Base-by-base conservation (phyloP, 805 yeast species). In the Candida stauntonica region DNA sequence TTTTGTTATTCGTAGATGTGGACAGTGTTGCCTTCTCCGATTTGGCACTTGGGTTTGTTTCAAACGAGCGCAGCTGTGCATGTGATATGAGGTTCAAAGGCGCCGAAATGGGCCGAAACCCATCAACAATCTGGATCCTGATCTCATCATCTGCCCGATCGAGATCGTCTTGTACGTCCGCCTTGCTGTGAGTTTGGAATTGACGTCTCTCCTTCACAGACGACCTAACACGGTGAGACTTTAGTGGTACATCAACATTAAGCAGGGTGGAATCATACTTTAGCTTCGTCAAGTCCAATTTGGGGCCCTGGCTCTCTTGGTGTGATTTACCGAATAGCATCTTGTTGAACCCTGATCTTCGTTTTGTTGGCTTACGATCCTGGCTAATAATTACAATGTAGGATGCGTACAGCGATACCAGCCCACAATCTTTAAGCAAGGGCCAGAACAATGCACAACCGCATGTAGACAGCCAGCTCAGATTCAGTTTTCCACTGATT, bases 201-300 rank as follows among this genome's bases (percentile, higher is more conserved):
- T n/a, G 11, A 13, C 27, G 23, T 14, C 36, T 26, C 27, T 19
- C 27, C 4, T 4, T 5, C 21, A 26, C 27, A 9, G 36, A 18
- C n/a, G 36, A 34, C 6, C 31, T 14, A n/a, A n/a, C n/a, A n/a
- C n/a, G n/a, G n/a, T n/a, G n/a, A n/a, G n/a, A n/a, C n/a, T n/a
- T n/a, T n/a, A n/a, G n/a, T n/a, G n/a, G n/a, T n/a, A n/a, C 27
- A 9, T 26, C 29, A 17, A 17, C 23, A 5, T 27, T 26, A 11
- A 35, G 15, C 17, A 29, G 38, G 12, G 38, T 35, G 29, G 29
- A 28, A 26, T 34, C 37, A 31, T 34, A 34, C 27, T 21, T n/a
- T 3, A 34, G 20, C 26, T 12, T 9, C 8, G 37, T 34, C 12
- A 20, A 16, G 30, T 27, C 16, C 15, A 15, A 21, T 13, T 17